Evolutionary conservation across 345 rosid species (phyloP), one percentile per base, ranked within the genome.

Genomic region (Gossypium mustelinum): DNA sequence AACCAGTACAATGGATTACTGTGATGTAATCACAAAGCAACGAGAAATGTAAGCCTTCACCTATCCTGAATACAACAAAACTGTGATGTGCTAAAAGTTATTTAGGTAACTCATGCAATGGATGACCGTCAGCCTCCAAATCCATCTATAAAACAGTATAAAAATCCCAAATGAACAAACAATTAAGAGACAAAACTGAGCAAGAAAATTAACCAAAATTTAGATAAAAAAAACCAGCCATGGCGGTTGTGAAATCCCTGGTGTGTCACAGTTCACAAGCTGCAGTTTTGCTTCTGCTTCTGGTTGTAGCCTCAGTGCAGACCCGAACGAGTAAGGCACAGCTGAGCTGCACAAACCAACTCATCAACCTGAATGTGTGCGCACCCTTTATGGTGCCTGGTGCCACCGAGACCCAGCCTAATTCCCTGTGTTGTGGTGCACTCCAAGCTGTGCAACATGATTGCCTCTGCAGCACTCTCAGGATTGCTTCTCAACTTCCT

Each of bases 381-480:
- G 90, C 85, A 50, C 94, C 89, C 5, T 94, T 77, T 68, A 91
- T 92, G 76, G 70, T 92, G 73, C 95, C 94, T 0, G 94, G 97
- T 39, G 82, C 86, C 6, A 22, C 77, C 0, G 60, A n/a, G 73
- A 65, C 80, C 1, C 69, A 11, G 78, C 97, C 98, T 0, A 82
- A 72, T 48, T 2, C 88, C 0, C 87, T 77, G 7, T 89, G 97
- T 55, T 89, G 98, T 67, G 71, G 22, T 11, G 94, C 97, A 1
- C 92, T 92, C 34, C 89, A 79, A 45, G 73, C 90, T 0, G 84
- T 94, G 17, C 83, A 86, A 4, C 82, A 70, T 14, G 92, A 89
- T 74, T 94, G 97, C 77, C 79, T 94, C 73, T 92, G 98, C 87
- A 90, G 65, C 94, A 90, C 98, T 48, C 73, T 94, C 54, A 87